phyloP scores from a whole-genome alignment of 73 alveolate genomes.

The Uronychia setigera region DNA sequence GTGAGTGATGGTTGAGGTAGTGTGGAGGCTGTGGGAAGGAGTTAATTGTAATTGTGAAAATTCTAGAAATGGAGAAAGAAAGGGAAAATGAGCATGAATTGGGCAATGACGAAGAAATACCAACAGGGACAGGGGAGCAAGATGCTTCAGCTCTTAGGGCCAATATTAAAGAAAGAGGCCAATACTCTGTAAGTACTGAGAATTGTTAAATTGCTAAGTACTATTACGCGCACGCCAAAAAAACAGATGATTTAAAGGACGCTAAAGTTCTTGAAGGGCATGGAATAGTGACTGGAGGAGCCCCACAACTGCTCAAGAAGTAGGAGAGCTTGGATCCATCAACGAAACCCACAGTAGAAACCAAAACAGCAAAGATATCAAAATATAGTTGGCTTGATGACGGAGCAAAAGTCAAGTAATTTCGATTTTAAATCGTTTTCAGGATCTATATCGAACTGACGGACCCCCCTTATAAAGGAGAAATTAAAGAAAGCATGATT shows the following conservation, averaged over 20 bases:
- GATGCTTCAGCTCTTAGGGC: background rate
- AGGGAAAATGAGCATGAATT: too few relatives aligned
- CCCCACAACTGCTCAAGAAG: constrained; percentile 41
- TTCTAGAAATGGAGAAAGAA: too few relatives aligned
- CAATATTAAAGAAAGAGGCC: background rate
- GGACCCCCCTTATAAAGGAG: constrained; percentile 14
- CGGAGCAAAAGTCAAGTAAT: background rate
- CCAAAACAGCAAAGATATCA: background rate
- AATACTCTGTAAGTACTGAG: background rate
- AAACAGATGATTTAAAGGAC: constrained; percentile 37
- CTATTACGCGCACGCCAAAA: constrained; percentile 72
- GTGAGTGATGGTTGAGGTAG: too few relatives aligned
- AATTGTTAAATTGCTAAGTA: constrained; percentile 16
- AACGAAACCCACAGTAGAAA: background rate
- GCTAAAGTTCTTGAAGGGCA: constrained; percentile 67
- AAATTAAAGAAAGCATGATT: constrained; percentile 48
- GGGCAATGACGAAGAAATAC: too few relatives aligned
- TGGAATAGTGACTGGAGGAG: constrained; percentile 71
- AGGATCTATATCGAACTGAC: constrained; percentile 57
- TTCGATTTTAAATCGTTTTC: background rate
- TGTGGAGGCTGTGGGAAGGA: too few relatives aligned
- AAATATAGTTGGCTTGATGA: background rate
- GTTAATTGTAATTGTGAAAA: too few relatives aligned
- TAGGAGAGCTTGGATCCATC: background rate
- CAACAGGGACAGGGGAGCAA: too few relatives aligned